Conservation (phyloP, 768 basidiomycete species). For the Boletus edulis region DNA sequence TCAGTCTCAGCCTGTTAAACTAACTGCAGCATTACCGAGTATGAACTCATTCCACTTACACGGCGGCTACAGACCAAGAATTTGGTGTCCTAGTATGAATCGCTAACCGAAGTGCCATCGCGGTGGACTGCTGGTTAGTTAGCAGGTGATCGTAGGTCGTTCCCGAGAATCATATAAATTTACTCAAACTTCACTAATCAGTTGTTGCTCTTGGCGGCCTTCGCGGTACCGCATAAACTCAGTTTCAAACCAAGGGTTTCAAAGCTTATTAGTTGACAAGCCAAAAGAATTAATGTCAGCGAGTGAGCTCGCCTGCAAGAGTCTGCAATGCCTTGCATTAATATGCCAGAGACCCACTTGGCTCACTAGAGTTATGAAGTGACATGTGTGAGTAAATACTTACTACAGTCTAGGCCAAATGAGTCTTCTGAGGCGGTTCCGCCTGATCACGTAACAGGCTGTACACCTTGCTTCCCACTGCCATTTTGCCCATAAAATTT, state of each 20-base stretch:
- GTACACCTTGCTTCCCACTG: slow-evolving; percentile 18
- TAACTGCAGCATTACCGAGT: too few species aligned
- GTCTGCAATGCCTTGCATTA: background rate
- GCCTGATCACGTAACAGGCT: slow-evolving; percentile 31
- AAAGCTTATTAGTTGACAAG: background rate
- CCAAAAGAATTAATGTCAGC: background rate
- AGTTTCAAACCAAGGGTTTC: slow-evolving; percentile 6
- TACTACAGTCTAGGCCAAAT: slow-evolving; percentile 1
- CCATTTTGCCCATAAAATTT: slow-evolving; percentile 18
- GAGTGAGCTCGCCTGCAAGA: background rate
- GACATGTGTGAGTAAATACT: too few species aligned
- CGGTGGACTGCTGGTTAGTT: too few species aligned
- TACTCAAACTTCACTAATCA: background rate
- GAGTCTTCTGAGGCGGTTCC: slow-evolving; percentile 21
- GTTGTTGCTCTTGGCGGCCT: slow-evolving; percentile 2
- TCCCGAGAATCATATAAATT: slow-evolving; percentile 18
- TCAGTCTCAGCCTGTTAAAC: too few species aligned
- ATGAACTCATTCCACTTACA: too few species aligned
- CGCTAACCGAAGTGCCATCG: too few species aligned
- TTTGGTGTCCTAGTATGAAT: too few species aligned
- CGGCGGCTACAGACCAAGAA: too few species aligned
- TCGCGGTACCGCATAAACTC: slow-evolving; percentile 17
- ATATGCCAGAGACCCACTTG: too few species aligned
- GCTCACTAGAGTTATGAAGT: too few species aligned
- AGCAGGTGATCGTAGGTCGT: slow-evolving; percentile 6